Base-by-base conservation (phyloP, 2,329 filamentous ascomycete genomes). In the Scedosporium aurantiacum region DNA sequence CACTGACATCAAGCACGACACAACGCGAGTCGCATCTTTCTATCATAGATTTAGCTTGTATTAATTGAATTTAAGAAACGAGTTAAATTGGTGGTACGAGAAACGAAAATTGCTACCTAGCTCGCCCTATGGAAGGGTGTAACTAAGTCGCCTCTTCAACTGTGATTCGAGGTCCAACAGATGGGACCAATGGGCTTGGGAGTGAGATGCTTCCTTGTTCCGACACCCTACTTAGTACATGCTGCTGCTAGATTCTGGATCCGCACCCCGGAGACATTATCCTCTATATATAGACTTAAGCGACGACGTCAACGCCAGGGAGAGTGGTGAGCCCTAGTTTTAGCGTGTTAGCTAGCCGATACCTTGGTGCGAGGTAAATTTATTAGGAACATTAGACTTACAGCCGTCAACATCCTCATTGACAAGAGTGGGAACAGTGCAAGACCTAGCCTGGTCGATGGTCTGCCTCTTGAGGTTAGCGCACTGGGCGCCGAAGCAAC, bases 351-450 rank as follows among this genome's bases (percentile, higher is more conserved):
- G 50, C 7, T 18, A 23, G 12, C 23, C 27, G 43, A 10, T 25
- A 4, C 16, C 23, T 25, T 10, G 18, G 1, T 21, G 7, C 4
- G 7, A 3, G 50, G 7, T 28, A 5, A 18, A 23, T 27, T 23
- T 6, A 23, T 23, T 18, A 16, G 1, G 50, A 21, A 28, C 6
- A 10, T 47, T 52, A 14, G 14, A 54, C 50, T 54, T 57, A 57
- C 76, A 79, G 68, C 77, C 79, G 58, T 80, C 78, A 60, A 80
- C 76, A 8, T 75, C 64, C 69, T 82, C 79, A 32, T 73, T 72
- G 14, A 78, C 77, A 65, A 78, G 75, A 65, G 80, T 77, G 32
- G 72, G 61, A n/a, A 40, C 25, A 18, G 16, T 57, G 55, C 55
- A 57, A n/a, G 55, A 23, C 27, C 18, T 57, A 8, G 55, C 55